Percentiles rank a stretch among this genome's conserved stretches.
These are phyloP conservation scores for Fonsecaea monophora DNA, from an alignment of 2,329 filamentous ascomycete species.

Conservation along the genomic window DNA sequence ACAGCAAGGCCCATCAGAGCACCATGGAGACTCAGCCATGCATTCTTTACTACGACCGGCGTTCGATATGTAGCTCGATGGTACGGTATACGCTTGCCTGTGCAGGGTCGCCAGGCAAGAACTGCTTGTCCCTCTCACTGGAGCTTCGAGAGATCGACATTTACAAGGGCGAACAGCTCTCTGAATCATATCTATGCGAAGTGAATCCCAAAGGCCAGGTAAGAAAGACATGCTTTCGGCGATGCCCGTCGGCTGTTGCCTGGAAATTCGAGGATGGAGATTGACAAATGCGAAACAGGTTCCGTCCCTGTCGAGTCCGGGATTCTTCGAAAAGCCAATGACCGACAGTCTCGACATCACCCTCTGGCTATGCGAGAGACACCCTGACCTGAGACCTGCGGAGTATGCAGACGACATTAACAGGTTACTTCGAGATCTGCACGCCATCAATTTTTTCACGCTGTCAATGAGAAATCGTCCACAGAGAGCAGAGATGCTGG, in stretches of 20 bases:
- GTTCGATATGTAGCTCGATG: slow-evolving; percentile 21
- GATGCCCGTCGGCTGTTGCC: not conserved
- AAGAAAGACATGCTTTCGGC: not conserved
- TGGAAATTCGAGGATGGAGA: not conserved
- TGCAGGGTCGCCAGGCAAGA: not conserved
- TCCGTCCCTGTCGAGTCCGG: slow-evolving; percentile 6
- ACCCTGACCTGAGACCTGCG: slow-evolving; percentile 11
- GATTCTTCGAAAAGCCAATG: slow-evolving; percentile 16
- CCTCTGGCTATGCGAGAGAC: slow-evolving; percentile 17
- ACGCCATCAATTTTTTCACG: slow-evolving; percentile 26
- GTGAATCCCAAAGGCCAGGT: slow-evolving; percentile 28
- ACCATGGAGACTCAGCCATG: slow-evolving; percentile 14
- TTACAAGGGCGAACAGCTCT: slow-evolving; percentile 15
- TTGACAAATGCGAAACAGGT: slow-evolving; percentile 3
- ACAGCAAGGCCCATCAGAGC: not conserved
- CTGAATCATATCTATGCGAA: slow-evolving; percentile 20
- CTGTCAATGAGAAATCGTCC: slow-evolving; percentile 9
- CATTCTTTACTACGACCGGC: slow-evolving; percentile 22
- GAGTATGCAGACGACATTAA: slow-evolving; percentile 11
- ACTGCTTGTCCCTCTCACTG: not conserved
- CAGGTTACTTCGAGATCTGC: slow-evolving; percentile 15
- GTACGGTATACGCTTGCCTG: slow-evolving; percentile 21
- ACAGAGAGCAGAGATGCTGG: slow-evolving; percentile 1
- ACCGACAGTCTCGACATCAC: slow-evolving; percentile 27
- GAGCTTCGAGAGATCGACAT: slow-evolving; percentile 14